Evolutionary conservation across 2,329 filamentous ascomycete genomes (phyloP), one percentile per base, ranked within the genome.

Genomic region (Cryphonectria carpinicola): DNA sequence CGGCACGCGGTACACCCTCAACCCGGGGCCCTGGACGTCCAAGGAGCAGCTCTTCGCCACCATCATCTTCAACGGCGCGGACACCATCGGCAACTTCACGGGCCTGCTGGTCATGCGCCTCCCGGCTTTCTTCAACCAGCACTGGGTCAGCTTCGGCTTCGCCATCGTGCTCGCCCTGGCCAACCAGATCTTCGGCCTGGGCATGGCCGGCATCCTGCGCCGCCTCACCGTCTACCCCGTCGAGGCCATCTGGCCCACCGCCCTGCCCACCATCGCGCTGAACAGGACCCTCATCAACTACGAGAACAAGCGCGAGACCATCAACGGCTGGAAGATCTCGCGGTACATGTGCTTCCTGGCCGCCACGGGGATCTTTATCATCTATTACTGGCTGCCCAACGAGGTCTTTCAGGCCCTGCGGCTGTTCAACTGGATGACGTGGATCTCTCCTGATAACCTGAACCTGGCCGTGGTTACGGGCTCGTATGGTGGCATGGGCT

Each of bases 161-260:
- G 75, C 74, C 66, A 76, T 80, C 41, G 72, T 79, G 39, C 75
- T 80, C 1, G 76, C 77, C 37, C 74, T 79, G 14, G 75, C 79
- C 28, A 78, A 77, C 43, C 78, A 81, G 70, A 73, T 80, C 43
- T 79, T 78, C 68, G 79, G 79, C 17, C 74, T 79, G 1, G 79
- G 79, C 6, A 76, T 80, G 52, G 76, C 79, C 5, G 79, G 79
- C 2, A 73, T 81, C 37, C 74, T 79, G 10, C 78, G 79, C 32
- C 78, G 78, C 8, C 76, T 81, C n/a, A 76, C 76, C 19, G 77
- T 81, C n/a, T 81, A 81, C 68, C 80, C 79, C 1, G 74, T 77
- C 11, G 75, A 79, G 54, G 77, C 78, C 28, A 72, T 81, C 1
- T 81, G 80, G 80, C 79, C 79, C 7, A 75, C 71, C 5, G 74